A percentile compares a stretch with the other conserved stretches of the same genome.
These are phyloP conservation scores for Claviceps pusilla DNA, from an alignment of 2,329 filamentous ascomycete species.

Conservation along the genomic window DNA sequence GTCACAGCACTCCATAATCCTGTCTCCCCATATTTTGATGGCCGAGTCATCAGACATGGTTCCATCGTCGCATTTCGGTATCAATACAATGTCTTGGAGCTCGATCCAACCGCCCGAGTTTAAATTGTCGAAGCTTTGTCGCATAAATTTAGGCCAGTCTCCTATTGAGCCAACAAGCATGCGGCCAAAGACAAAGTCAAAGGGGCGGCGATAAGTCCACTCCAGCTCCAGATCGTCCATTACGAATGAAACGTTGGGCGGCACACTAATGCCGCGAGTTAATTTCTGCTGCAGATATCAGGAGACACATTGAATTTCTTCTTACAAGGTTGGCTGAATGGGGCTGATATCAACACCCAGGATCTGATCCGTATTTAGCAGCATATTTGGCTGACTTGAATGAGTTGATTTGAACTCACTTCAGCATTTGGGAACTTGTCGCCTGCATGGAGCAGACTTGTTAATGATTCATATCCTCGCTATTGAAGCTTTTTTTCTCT, in stretches of 20 bases:
- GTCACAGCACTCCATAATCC: slow-evolving; percentile 17
- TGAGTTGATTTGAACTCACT: slow-evolving; percentile 4
- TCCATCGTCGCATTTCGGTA: slow-evolving; percentile 26
- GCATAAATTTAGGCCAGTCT: slow-evolving; percentile 21
- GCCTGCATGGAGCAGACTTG: neutral
- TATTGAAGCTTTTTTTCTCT: too few relatives aligned
- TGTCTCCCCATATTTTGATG: slow-evolving; percentile 14
- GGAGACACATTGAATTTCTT: neutral
- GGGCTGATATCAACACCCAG: slow-evolving; percentile 28
- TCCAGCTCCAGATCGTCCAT: slow-evolving; percentile 27
- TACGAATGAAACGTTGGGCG: slow-evolving; percentile 34
- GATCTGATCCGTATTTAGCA: slow-evolving; percentile 9
- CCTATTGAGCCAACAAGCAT: slow-evolving; percentile 23
- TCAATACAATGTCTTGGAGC: slow-evolving; percentile 26
- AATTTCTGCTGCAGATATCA: slow-evolving; percentile 1
- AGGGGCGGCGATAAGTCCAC: slow-evolving; percentile 24
- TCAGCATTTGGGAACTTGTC: slow-evolving; percentile 8
- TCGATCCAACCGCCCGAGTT: slow-evolving; percentile 30
- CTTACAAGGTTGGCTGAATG: slow-evolving; percentile 23
- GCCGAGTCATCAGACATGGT: slow-evolving; percentile 17
- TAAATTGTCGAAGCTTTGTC: slow-evolving; percentile 22
- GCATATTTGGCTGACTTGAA: neutral
- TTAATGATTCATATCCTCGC: neutral
- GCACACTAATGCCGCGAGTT: slow-evolving; percentile 19
- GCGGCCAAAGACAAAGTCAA: slow-evolving; percentile 28